phyloP scores from a whole-genome alignment of 345 rosid genomes.

The Murraya paniculata region DNA sequence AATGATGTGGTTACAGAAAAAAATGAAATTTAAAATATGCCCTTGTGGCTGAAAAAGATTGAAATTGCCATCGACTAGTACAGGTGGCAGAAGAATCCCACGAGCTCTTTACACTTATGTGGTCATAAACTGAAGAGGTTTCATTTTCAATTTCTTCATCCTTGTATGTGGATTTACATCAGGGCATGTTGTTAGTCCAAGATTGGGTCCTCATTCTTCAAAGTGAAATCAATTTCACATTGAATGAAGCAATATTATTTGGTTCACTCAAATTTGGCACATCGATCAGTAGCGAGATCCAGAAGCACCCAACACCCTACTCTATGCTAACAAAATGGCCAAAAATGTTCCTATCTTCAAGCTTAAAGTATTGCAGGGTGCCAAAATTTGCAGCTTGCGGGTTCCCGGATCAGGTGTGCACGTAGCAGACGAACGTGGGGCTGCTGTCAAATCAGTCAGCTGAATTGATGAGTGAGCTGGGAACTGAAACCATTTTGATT shows the following conservation, averaged over 20 bases:
- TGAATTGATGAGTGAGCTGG: background rate
- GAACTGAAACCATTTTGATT: background rate
- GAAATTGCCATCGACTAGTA: background rate
- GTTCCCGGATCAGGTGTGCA: background rate
- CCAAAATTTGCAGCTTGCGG: background rate
- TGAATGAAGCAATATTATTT: conserved; percentile 1
- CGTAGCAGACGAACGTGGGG: background rate
- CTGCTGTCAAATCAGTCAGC: background rate
- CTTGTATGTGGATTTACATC: background rate
- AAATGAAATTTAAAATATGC: conserved; percentile 9
- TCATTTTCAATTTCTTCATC: conserved; percentile 18
- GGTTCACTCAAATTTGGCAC: background rate
- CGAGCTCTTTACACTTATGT: conserved; percentile 14
- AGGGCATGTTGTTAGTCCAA: background rate
- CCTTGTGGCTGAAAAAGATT: conserved; percentile 10
- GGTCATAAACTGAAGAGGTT: conserved; percentile 24
- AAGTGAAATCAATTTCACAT: conserved; percentile 8
- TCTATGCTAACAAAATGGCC: background rate
- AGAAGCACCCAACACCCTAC: conserved; percentile 2
- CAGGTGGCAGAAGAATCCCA: conserved; percentile 18
- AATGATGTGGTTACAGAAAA: background rate
- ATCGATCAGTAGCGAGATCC: background rate
- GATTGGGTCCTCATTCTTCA: background rate
- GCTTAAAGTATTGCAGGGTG: background rate
- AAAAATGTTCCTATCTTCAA: background rate